Base-by-base conservation (phyloP, 345 rosid genomes). In the Murraya koenigii region DNA sequence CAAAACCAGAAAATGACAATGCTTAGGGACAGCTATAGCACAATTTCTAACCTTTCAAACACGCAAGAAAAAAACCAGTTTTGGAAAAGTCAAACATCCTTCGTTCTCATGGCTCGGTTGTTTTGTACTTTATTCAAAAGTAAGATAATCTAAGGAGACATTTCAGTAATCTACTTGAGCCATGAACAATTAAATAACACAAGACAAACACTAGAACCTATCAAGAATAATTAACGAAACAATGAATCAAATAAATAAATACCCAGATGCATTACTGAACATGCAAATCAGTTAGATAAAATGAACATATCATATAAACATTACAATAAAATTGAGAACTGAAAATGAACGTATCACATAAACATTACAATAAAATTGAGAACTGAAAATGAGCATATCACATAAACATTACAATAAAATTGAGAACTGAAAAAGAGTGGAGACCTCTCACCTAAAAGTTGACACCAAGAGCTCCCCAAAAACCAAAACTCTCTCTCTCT, bases 371-470 rank as follows among this genome's bases (percentile, higher is more conserved):
- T n/a, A n/a, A n/a, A n/a, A n/a, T n/a, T n/a, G n/a, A n/a, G n/a
- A n/a, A n/a, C n/a, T n/a, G n/a, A 63, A 70, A 4, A 71, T 30
- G 32, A 30, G 2, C 32, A 30, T 30, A 41, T 20, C 32, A 39
- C 11, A 30, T 2, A 56, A 32, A 32, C 47, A n/a, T n/a, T 55
- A 30, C 10, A 33, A 35, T 19, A 56, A 7, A 60, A 56, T 25
- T 60, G 76, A 60, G 67, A 39, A 60, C 17, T 73, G 32, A 63
- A 44, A 64, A 52, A 14, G 6, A 76, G 44, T 39, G 32, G 58
- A 80, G 44, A 76, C 23, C 39, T 30, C 73, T 76, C 70, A 71
- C 80, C 80, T 19, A 17, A 35, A 71, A 67, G 9, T 39, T 8
- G 44, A 56, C 41, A 63, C 58, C 44, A 63, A 23, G 59, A 25